Base-by-base conservation (phyloP, 2,329 filamentous ascomycete genomes). In the Alternaria novae-zelandiae region DNA sequence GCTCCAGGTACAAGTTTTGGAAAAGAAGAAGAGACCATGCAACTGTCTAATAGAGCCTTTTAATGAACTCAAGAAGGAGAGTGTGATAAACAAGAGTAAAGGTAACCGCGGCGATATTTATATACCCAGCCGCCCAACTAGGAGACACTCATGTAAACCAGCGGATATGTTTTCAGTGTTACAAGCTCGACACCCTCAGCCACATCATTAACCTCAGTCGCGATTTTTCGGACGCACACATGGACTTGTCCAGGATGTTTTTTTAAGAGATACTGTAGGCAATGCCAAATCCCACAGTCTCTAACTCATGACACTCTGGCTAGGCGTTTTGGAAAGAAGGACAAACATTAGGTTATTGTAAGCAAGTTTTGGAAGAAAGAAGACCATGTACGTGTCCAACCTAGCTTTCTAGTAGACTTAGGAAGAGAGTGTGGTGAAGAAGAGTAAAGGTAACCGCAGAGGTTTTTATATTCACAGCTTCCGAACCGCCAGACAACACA, bases 361-460 rank as follows among this genome's bases (percentile, higher is more conserved):
- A n/a, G n/a, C n/a, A n/a, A n/a, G n/a, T n/a, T n/a, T 32, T 32
- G 13, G 30, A 32, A 32, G 30, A 32, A 32, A 32, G 30, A 32
- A n/a, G n/a, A n/a, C n/a, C n/a, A n/a, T n/a, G n/a, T n/a, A n/a
- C n/a, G n/a, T n/a, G n/a, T n/a, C n/a, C n/a, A n/a, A n/a, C n/a
- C n/a, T n/a, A n/a, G n/a, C n/a, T n/a, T n/a, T n/a, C n/a, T n/a
- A n/a, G n/a, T 36, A 36, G 15, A 36, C 32, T 36, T 15, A 3
- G 32, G 32, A n/a, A 30, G 4, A n/a, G 20, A 4, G 43, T n/a
- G 17, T 21, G 3, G 4, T 6, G 7, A 13, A 47, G 0, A n/a
- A n/a, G 13, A 47, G 45, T n/a, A 6, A 47, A n/a, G 21, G 7
- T n/a, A n/a, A n/a, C 4, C 3, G 13, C 1, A 2, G 4, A 0